These are phyloP conservation scores for Aspergillus versicolor DNA, from an alignment of 2,329 filamentous ascomycete genomes.

Conservation along the genomic window DNA sequence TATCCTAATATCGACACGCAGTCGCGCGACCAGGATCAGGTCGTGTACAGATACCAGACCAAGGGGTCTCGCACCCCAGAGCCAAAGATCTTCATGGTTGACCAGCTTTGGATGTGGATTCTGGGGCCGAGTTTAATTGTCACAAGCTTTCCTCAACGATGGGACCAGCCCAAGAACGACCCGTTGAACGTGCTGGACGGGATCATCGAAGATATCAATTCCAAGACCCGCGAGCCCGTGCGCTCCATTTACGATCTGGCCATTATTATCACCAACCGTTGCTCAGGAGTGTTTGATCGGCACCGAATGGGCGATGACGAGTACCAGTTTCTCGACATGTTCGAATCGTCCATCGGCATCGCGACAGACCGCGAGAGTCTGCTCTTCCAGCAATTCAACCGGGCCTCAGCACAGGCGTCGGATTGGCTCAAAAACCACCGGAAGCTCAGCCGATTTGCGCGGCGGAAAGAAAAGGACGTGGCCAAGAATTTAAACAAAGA, in stretches of 20 bases:
- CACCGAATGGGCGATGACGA: slow-evolving; percentile 59
- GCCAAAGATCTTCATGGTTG: slow-evolving; percentile 66
- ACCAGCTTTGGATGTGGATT: slow-evolving; percentile 68
- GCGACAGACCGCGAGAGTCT: slow-evolving; percentile 55
- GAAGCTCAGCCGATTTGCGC: slow-evolving; percentile 37
- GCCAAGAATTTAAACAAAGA: not conserved
- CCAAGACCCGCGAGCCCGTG: slow-evolving; percentile 60
- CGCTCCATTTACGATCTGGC: slow-evolving; percentile 63
- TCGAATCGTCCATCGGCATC: slow-evolving; percentile 61
- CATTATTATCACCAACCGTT: slow-evolving; percentile 60
- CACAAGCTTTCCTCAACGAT: slow-evolving; percentile 39
- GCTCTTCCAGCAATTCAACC: slow-evolving; percentile 61
- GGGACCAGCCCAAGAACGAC: slow-evolving; percentile 59
- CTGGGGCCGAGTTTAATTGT: slow-evolving; percentile 59
- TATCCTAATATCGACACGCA: slow-evolving; percentile 62
- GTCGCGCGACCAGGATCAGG: slow-evolving; percentile 61
- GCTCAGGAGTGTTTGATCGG: slow-evolving; percentile 61
- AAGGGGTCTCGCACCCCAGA: slow-evolving; percentile 40
- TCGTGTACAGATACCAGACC: slow-evolving; percentile 61
- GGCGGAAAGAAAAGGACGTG: slow-evolving; percentile 16
- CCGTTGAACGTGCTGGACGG: slow-evolving; percentile 62
- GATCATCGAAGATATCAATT: slow-evolving; percentile 65
- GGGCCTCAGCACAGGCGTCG: slow-evolving; percentile 57
- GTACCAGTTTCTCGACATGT: slow-evolving; percentile 67
- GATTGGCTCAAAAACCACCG: slow-evolving; percentile 54